These are phyloP conservation scores for Claviceps pusilla DNA, from an alignment of 2,329 filamentous ascomycete species.

Conservation along the genomic window DNA sequence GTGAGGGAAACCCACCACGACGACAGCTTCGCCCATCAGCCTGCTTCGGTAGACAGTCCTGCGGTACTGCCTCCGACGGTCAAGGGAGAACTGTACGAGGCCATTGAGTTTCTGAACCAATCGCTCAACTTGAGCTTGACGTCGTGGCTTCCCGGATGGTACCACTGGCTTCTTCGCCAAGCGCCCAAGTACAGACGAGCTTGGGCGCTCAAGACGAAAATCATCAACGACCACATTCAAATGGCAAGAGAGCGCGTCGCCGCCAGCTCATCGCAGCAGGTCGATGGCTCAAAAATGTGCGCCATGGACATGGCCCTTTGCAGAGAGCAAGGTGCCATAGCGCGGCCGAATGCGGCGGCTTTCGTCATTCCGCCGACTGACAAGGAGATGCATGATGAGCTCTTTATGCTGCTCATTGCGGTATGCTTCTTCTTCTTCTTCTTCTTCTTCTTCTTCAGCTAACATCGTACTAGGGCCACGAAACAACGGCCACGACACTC, in stretches of 20 bases:
- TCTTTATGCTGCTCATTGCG: conserved; percentile 8
- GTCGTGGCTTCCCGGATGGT: background rate
- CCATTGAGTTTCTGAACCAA: background rate
- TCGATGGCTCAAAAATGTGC: background rate
- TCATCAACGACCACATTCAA: background rate
- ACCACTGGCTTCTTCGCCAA: background rate
- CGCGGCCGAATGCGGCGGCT: background rate
- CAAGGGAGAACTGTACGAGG: background rate
- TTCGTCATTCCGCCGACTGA: background rate
- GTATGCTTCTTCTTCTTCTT: background rate
- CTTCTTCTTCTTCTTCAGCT: background rate
- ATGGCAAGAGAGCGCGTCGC: background rate
- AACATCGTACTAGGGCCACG: conserved; percentile 8
- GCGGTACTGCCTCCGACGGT: background rate
- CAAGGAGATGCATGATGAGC: conserved; percentile 11
- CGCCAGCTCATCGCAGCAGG: background rate
- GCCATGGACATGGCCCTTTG: conserved; percentile 5
- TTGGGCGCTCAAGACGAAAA: background rate
- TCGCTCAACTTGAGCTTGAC: background rate
- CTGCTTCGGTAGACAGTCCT: background rate
- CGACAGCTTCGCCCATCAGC: background rate
- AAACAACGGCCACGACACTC: conserved; percentile 10
- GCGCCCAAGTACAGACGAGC: background rate
- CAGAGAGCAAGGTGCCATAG: background rate
- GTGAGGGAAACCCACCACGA: background rate